Conservation (phyloP, 345 rosid species). For the Draba incana region DNA sequence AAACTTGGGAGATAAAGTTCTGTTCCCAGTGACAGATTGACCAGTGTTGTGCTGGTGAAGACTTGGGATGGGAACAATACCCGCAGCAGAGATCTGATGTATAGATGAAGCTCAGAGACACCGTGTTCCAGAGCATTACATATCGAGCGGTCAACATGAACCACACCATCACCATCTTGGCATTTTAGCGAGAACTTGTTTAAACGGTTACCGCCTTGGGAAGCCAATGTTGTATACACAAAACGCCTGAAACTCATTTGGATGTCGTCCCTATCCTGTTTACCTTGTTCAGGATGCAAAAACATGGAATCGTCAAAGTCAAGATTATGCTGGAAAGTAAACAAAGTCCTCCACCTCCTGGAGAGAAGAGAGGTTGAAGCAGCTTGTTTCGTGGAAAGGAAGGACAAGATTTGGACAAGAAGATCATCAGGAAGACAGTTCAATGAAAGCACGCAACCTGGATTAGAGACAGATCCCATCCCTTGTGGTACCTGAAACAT, state of each 20-base stretch:
- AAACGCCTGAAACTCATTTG: neutral
- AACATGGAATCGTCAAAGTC: neutral
- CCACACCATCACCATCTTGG: neutral
- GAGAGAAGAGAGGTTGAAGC: neutral
- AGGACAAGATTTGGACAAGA: slow-evolving; percentile 9
- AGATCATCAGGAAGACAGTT: neutral
- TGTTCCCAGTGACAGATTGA: neutral
- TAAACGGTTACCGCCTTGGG: neutral
- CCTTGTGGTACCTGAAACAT: neutral
- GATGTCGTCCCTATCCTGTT: neutral
- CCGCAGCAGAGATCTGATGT: neutral
- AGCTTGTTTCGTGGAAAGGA: neutral
- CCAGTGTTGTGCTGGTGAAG: neutral
- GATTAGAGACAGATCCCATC: neutral
- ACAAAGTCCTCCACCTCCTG: neutral
- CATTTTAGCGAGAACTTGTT: neutral
- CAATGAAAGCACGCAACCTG: neutral
- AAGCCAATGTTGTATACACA: neutral
- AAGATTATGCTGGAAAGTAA: neutral
- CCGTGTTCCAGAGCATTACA: neutral
- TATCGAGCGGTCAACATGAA: slow-evolving; percentile 2
- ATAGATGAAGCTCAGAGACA: neutral
- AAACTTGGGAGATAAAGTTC: neutral
- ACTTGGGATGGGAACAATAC: neutral
- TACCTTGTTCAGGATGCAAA: neutral